phyloP scores from a whole-genome alignment of 768 basidiomycete genomes.

The Cytidiella melzeri region DNA sequence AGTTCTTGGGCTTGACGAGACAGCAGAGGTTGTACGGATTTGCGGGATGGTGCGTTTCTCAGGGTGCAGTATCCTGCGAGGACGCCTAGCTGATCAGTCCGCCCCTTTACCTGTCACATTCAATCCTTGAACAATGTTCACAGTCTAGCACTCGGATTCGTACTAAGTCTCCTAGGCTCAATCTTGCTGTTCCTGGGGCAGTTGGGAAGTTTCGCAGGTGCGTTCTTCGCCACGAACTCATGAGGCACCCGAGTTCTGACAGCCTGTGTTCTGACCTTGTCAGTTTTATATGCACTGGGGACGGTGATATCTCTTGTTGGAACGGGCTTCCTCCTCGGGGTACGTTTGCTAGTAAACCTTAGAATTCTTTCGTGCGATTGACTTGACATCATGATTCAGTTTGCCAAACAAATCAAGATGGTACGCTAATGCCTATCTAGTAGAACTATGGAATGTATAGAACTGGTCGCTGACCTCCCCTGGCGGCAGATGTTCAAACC shows the following conservation, averaged over 20 bases:
- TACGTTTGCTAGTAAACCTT: slow-evolving; percentile 35
- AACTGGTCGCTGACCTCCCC: neutral
- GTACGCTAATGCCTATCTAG: slow-evolving; percentile 33
- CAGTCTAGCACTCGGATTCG: slow-evolving; percentile 71
- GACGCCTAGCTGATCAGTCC: neutral
- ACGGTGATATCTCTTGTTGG: slow-evolving; percentile 78
- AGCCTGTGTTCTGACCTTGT: neutral
- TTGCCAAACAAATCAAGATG: slow-evolving; percentile 73
- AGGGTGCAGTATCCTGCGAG: neutral
- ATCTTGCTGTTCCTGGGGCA: slow-evolving; percentile 71
- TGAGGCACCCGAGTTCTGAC: slow-evolving; percentile 4
- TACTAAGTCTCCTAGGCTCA: slow-evolving; percentile 73
- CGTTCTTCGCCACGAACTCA: slow-evolving; percentile 23
- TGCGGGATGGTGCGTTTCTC: slow-evolving; percentile 64
- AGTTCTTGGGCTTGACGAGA: slow-evolving; percentile 68
- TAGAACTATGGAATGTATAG: neutral
- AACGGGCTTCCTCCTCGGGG: slow-evolving; percentile 88
- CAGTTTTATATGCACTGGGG: slow-evolving; percentile 80
- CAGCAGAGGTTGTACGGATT: slow-evolving; percentile 86
- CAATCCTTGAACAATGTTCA: neutral
- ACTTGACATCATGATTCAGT: slow-evolving; percentile 36
- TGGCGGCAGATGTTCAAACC: slow-evolving; percentile 88
- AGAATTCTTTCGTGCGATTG: slow-evolving; percentile 4
- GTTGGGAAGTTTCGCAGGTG: slow-evolving; percentile 67
- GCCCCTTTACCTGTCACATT: neutral